These are phyloP conservation scores for Bipolaris bicolor DNA, from an alignment of 2,329 filamentous ascomycete genomes.

Conservation along the genomic window DNA sequence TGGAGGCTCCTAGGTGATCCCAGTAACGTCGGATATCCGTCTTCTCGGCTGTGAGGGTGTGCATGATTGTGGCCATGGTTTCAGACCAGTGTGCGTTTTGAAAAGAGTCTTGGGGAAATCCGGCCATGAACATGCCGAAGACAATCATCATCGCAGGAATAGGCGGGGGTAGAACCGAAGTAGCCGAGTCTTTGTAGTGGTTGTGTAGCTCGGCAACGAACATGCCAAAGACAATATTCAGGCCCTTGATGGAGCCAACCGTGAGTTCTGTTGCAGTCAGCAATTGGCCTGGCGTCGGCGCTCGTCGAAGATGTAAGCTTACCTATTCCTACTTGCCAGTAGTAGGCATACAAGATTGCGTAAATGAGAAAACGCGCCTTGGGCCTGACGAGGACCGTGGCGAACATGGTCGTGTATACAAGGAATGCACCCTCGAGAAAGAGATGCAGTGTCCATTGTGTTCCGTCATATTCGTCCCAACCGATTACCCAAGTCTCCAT, in stretches of 20 bases:
- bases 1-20: conserved; percentile 57
- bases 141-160: conserved; percentile 59
- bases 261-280: conserved; percentile 40
- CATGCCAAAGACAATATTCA: conserved; percentile 68
- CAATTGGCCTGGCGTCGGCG: not conserved
- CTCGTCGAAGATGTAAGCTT: conserved; percentile 7
- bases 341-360: conserved; percentile 48
- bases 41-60: conserved; percentile 54
- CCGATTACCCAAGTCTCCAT: conserved; percentile 49
- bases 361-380: conserved; percentile 47
- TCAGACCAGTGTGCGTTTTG: conserved; percentile 63
- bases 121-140: conserved; percentile 63
- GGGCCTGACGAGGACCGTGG: conserved; percentile 48
- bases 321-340: conserved; percentile 49
- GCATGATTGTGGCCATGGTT: conserved; percentile 53
- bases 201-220: conserved; percentile 67
- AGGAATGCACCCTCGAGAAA: conserved; percentile 52
- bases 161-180: conserved; percentile 55
- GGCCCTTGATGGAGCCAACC: conserved; percentile 49
- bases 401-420: conserved; percentile 52
- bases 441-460: conserved; percentile 53
- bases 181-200: conserved; percentile 57
- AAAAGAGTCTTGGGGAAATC: conserved; percentile 63
- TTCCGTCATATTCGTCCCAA: conserved; percentile 51
- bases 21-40: conserved; percentile 59